These are phyloP conservation scores for Arxiozyma slooffiae DNA, from an alignment of 1,139 yeast species.

Conservation along the genomic window DNA sequence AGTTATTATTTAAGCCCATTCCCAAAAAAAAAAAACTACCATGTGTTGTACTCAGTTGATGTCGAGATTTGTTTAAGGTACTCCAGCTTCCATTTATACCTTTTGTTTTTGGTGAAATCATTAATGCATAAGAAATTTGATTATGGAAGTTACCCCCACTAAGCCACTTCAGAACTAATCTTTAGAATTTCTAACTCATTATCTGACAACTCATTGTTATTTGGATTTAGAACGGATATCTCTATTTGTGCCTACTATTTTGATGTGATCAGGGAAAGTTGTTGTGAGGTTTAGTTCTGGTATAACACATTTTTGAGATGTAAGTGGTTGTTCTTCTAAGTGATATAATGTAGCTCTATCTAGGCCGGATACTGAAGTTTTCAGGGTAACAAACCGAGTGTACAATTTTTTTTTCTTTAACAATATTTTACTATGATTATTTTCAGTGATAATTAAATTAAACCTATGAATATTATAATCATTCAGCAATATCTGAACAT, in stretches of 20 bases:
- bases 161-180: conserved; percentile 43
- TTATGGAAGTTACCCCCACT: conserved; percentile 91
- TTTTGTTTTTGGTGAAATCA: conserved; percentile 56
- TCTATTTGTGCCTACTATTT: conserved; percentile 31
- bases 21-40: conserved; percentile 96
- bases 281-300: conserved; percentile 68
- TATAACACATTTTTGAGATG: conserved; percentile 76
- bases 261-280: conserved; percentile 58
- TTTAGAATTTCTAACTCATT: conserved; percentile 32
- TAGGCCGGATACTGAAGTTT: conserved; percentile 68
- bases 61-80: conserved; percentile 65
- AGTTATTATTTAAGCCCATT: conserved; percentile 82
- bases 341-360: conserved; percentile 67
- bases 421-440: conserved; percentile 22
- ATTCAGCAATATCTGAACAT: conserved; percentile 47
- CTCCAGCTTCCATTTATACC: conserved; percentile 91
- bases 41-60: conserved; percentile 60
- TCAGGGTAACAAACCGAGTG: conserved; percentile 52
- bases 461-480: conserved; percentile 20
- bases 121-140: conserved; percentile 82
- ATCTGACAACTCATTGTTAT: neutral
- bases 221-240: conserved; percentile 29
- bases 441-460: conserved; percentile 18
- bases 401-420: conserved; percentile 49
- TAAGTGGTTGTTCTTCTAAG: conserved; percentile 66